Evolutionary conservation across 805 yeast species (phyloP).

Genomic region (Diddensiella transvaalensis): DNA sequence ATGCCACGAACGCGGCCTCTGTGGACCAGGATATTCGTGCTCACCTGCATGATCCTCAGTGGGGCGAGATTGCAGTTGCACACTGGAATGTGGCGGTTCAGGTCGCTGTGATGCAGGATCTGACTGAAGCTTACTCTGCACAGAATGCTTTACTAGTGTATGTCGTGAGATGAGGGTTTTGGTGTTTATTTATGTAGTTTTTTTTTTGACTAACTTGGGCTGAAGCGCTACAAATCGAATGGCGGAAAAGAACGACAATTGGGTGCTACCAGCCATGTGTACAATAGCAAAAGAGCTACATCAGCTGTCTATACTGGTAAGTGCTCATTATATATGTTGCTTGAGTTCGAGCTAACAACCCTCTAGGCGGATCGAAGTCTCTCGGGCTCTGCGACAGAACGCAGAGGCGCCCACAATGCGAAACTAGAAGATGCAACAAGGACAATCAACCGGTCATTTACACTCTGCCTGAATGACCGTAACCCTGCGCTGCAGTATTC

Average conservation of each 20-base stretch:
- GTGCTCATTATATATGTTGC: neutral
- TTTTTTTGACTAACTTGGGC: neutral
- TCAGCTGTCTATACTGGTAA: slow-evolving; percentile 27
- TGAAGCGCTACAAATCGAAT: slow-evolving; percentile 61
- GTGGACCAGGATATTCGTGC: slow-evolving; percentile 11
- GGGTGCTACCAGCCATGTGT: slow-evolving; percentile 38
- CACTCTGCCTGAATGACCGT: slow-evolving; percentile 74
- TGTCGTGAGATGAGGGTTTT: slow-evolving; percentile 7
- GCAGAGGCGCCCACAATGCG: neutral
- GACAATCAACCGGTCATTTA: slow-evolving; percentile 68
- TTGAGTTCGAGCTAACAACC: neutral
- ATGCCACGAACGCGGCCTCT: slow-evolving; percentile 15
- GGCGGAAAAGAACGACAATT: slow-evolving; percentile 78
- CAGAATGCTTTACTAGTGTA: slow-evolving; percentile 30
- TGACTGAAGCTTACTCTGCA: slow-evolving; percentile 25
- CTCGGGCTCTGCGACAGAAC: neutral
- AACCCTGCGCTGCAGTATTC: slow-evolving; percentile 47
- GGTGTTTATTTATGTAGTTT: neutral
- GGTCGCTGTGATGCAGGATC: slow-evolving; percentile 18
- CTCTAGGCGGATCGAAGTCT: slow-evolving; percentile 7
- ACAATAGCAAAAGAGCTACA: slow-evolving; percentile 29
- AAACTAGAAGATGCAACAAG: slow-evolving; percentile 53
- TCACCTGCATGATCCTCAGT: slow-evolving; percentile 9
- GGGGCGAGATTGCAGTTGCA: slow-evolving; percentile 25
- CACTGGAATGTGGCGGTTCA: slow-evolving; percentile 27